phyloP scores from a whole-genome alignment of 2,329 filamentous ascomycete species.

The Hypoxylon sp. region DNA sequence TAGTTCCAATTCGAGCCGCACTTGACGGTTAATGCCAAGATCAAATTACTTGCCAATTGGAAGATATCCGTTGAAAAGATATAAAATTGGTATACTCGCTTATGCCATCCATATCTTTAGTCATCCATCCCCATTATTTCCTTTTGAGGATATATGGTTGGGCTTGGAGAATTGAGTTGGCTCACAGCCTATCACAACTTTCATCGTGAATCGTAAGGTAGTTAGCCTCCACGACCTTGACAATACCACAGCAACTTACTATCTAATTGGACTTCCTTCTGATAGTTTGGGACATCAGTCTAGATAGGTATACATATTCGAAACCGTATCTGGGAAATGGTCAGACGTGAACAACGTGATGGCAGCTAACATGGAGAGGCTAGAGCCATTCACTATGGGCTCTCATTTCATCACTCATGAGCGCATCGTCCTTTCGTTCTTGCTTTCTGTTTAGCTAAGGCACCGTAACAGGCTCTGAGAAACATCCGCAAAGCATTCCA shows the following conservation, averaged over 20 bases:
- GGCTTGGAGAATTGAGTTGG: not conserved
- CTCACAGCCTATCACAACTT: not conserved
- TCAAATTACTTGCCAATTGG: not conserved
- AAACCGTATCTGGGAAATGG: not conserved
- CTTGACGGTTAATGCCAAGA: not conserved
- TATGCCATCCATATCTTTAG: not conserved
- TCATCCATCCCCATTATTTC: not conserved
- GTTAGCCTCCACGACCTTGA: not conserved
- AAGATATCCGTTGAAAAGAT: not conserved
- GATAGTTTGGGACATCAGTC: too few species aligned
- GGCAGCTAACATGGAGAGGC: not conserved
- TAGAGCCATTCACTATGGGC: not conserved
- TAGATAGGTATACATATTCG: not conserved
- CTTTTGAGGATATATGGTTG: not conserved
- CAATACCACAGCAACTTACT: not conserved
- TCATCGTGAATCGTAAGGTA: not conserved
- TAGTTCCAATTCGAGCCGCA: slow-evolving; percentile 2
- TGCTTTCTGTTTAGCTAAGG: not conserved
- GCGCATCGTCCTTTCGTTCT: not conserved
- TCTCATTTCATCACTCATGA: not conserved
- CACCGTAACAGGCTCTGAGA: not conserved
- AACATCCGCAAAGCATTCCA: not conserved
- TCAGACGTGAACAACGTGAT: not conserved
- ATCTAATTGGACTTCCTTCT: not conserved
- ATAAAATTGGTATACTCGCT: not conserved